Base-by-base conservation (phyloP, 805 yeast genomes). In the Phaffomyces thermotolerans region DNA sequence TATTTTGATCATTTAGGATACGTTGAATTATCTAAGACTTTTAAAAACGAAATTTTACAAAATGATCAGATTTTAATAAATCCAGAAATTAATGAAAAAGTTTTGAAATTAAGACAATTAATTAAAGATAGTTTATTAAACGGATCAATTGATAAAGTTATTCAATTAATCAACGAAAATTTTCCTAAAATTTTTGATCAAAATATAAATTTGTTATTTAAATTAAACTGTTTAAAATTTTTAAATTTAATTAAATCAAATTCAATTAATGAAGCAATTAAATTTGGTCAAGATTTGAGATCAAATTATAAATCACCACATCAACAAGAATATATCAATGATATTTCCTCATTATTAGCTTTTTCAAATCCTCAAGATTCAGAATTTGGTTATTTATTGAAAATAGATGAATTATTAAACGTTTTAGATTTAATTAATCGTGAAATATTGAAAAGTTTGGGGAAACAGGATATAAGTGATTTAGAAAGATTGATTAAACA, bases 1-100 rank as follows among this genome's bases (percentile, higher is more conserved):
- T 81, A 79, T 55, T 69, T 82, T 33, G 66, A 71, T n/a, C 77
- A 79, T 53, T 70, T 72, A 42, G 88, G 88, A 3, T 74, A 70
- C 52, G 66, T 68, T 27, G 77, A 76, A 43, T 73, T 78, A 3
- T 73, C 78, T 3, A 66, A 66, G 45, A 74, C 78, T 0, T 75
- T 82, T 45, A 60, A 68, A 20, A 58, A 64, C 32, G 87, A 80
- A 49, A 51, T 73, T 24, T 13, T 15, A 7, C 35, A 42, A 13
- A 36, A 38, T 27, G 50, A 49, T 12, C 48, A 50, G 9, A 52
- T 49, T 15, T 46, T 45, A 31, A 47, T 46, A 31, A 33, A 42
- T 8, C 31, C 29, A 9, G 41, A 42, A 15, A 56, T 35, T 57
- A 57, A 52, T 22, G 68, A 66, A 29, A 72, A 66, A 27, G 58